These are phyloP conservation scores for Coemansia sp. DNA, from an alignment of 192 early-diverging fungal genomes.

Conservation along the genomic window DNA sequence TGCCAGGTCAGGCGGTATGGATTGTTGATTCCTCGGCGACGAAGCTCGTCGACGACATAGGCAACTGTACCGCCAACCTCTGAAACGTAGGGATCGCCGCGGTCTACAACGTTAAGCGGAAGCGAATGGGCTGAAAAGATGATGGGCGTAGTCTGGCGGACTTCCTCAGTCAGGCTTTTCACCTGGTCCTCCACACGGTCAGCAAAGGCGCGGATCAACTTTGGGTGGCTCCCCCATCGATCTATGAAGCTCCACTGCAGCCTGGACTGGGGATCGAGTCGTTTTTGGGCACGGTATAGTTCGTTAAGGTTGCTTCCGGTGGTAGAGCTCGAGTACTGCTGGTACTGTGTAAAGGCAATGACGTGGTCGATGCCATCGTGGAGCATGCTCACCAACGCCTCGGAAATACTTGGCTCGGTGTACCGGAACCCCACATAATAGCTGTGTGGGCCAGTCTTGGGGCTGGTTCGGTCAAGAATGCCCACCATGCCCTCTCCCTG, in stretches of 20 bases:
- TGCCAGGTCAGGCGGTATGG: constrained; percentile 95
- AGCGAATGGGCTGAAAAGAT: constrained; percentile 97
- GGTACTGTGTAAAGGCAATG: constrained; percentile 92
- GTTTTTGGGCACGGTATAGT: constrained; percentile 67
- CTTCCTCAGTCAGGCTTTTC: constrained; percentile 65
- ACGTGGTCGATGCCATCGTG: constrained; percentile 80
- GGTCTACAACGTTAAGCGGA: constrained; percentile 89
- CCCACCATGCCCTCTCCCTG: constrained; percentile 83
- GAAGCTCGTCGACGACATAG: constrained; percentile 72
- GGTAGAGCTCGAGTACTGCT: constrained; percentile 96
- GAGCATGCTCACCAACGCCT: constrained; percentile 78
- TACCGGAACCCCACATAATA: constrained; percentile 95
- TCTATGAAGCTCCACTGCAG: constrained; percentile 97
- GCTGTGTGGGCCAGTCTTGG: constrained; percentile 84
- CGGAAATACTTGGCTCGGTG: constrained; percentile 74
- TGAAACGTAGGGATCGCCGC: constrained; percentile 85
- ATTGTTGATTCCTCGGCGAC: constrained; percentile 67
- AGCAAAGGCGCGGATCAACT: constrained; percentile 82
- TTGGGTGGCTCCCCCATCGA: constrained; percentile 87
- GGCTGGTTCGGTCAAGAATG: constrained; percentile 71
- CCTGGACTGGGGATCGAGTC: constrained; percentile 62
- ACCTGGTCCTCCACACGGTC: constrained; percentile 68
- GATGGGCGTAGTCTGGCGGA: constrained; percentile 74
- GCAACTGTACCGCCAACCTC: constrained; percentile 88
- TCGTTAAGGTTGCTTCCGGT: constrained; percentile 93